These are phyloP conservation scores for Candida odintsovae DNA, from an alignment of 805 yeast species.

Conservation along the genomic window DNA sequence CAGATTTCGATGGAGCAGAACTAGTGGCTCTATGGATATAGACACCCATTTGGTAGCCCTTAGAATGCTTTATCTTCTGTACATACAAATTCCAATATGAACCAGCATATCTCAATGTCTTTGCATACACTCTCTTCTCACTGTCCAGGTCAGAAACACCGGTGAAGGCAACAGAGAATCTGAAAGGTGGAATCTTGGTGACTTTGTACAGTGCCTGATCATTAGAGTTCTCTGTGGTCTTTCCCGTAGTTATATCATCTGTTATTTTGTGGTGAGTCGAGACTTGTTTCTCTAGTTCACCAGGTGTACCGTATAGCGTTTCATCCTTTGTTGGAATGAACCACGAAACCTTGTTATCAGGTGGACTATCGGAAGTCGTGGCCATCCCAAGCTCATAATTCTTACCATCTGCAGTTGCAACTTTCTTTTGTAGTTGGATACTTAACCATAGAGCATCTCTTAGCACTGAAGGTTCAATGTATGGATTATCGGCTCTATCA, in stretches of 20 bases:
- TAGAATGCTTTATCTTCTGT: slow-evolving; percentile 39
- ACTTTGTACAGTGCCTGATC: slow-evolving; percentile 23
- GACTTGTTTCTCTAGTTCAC: slow-evolving; percentile 26
- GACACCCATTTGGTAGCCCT: slow-evolving; percentile 48
- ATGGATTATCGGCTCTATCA: slow-evolving; percentile 32
- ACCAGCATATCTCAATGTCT: slow-evolving; percentile 56
- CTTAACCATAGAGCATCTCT: slow-evolving; percentile 47
- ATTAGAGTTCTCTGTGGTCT: slow-evolving; percentile 15
- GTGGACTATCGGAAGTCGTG: slow-evolving; percentile 22
- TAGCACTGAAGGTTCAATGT: slow-evolving; percentile 33
- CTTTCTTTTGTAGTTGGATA: slow-evolving; percentile 34
- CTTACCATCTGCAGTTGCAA: slow-evolving; percentile 26
- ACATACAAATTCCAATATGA: slow-evolving; percentile 53
- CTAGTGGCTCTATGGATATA: slow-evolving; percentile 46
- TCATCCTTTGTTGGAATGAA: slow-evolving; percentile 43
- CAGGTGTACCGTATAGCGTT: slow-evolving; percentile 40
- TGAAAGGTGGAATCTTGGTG: slow-evolving; percentile 46
- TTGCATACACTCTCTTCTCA: slow-evolving; percentile 44
- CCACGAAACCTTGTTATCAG: slow-evolving; percentile 29
- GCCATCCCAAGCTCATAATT: slow-evolving; percentile 26
- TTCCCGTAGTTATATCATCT: slow-evolving; percentile 15
- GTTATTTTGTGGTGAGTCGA: slow-evolving; percentile 20
- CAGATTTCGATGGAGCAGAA: slow-evolving; percentile 33
- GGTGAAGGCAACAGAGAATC: slow-evolving; percentile 48
- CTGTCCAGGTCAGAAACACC: slow-evolving; percentile 39